Base-by-base conservation (phyloP, 2,329 filamentous ascomycete genomes). In the Beauveria rudraprayagi region DNA sequence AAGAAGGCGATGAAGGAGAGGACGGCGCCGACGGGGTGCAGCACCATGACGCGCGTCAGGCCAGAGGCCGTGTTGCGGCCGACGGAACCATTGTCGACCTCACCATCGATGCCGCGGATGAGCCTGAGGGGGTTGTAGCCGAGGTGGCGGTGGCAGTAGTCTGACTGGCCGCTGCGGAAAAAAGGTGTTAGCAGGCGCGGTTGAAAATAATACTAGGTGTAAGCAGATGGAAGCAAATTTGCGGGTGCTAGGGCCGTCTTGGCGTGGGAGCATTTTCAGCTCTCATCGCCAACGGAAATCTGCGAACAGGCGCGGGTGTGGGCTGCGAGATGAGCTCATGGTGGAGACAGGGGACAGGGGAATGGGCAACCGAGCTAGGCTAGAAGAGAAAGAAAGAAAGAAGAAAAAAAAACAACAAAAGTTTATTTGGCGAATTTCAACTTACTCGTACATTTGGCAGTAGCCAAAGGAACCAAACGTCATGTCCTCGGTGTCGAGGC, bases 381-480 rank as follows among this genome's bases (percentile, higher is more conserved):
- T 19, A 22, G 28, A 22, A 50, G 52, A 48, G 37, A 56, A 22
- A 3, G 8, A 26, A 17, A 28, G 11, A 22, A 5, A n/a, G 22
- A 17, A 19, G 3, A 17, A 22, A 10, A 26, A 51, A 17, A 30
- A 22, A 26, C 46, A 24, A 53, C 22, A 22, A 28, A 24, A 37
- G 30, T n/a, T 19, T 34, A 37, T 37, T 37, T 6, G 34, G 14
- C 9, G 11, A 37, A 37, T 6, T 1, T 24, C 30, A 1, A 47
- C 41, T 50, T 41, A 7, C 30, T 59, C 47, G 22, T 3, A 63
- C 34, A 59, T 52, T 34, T 59, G 22, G 68, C 85, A 88, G 69
- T 80, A 83, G 8, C 85, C 85, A 72, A 86, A 87, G 0, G 82
- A 83, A 50, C 85, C 85, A 70, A 84, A 85, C 3, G 74, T 76